Base-by-base conservation (phyloP, 129 eudicot genomes). In the Arctium minus region DNA sequence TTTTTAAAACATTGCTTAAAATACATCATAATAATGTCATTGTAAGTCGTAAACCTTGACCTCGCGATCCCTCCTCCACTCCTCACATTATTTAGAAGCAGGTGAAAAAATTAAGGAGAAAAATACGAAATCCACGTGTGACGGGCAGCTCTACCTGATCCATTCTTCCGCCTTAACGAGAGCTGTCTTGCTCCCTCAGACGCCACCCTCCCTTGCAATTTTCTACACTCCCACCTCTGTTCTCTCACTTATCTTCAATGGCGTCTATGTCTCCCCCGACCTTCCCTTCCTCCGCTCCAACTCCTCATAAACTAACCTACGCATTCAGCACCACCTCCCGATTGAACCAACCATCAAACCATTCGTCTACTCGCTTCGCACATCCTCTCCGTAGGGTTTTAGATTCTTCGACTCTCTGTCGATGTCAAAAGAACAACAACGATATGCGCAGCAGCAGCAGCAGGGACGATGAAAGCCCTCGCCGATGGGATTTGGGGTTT, bases 401-500 rank as follows among this genome's bases (percentile, higher is more conserved):
- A 1, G 81, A 70, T 64, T 32, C 80, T 35, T 75, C 81, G 3
- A 72, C 77, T 4, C 29, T 74, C 33, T 94, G 94, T 77, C 89
- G 91, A 39, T 94, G 94, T 68, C 86, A 78, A 9, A 82, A 72
- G 30, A 82, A 71, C 13, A 82, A 71, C 13, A 56, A 42, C 72
- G 42, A 69, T 29, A 75, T 53, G 6, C 33, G 70, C n/a, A 40
- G 40, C 36, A 72, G 56, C 9, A 35, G 46, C 37, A 76, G 37
- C 70, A 18, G 72, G 11, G 91, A 74, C 10, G 86, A 86, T 5
- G 81, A 74, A 37, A 46, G 68, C 77, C 72, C 86, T 38, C 68
- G 86, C 79, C 79, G 86, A 4, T 92, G 98, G 97, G 94, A 90
- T n/a, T 85, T 74, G 13, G 85, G 80, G 42, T 32, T 94, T 72